Percentiles rank a stretch among this genome's conserved stretches.
These are phyloP conservation scores for Hygrophila difformis DNA, from an alignment of 257 asterid genomes.

Conservation along the genomic window DNA sequence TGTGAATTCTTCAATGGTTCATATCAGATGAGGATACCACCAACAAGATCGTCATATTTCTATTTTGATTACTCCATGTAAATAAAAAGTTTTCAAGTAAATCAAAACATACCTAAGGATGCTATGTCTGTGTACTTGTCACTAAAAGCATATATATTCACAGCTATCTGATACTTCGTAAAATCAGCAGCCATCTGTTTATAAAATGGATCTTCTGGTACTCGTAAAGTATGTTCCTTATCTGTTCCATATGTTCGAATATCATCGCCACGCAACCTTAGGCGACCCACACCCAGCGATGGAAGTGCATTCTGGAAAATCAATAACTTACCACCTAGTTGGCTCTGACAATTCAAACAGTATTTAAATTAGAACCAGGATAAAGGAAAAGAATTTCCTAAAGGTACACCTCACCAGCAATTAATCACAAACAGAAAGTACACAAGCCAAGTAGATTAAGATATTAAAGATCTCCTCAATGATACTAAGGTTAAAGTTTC, in stretches of 20 bases:
- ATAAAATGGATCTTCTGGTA: conserved; percentile 96
- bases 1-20: neutral
- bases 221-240: conserved; percentile 73
- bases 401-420: conserved; percentile 5
- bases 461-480: too few relatives aligned
- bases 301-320: conserved; percentile 91
- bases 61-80: conserved; percentile 6
- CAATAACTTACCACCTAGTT: conserved; percentile 94
- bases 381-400: conserved; percentile 13
- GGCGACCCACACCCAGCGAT: conserved; percentile 92
- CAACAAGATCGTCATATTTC: too few relatives aligned
- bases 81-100: conserved; percentile 1
- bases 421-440: neutral
- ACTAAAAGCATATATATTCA: conserved; percentile 82
- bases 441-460: neutral
- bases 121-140: conserved; percentile 91
- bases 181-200: conserved; percentile 99
- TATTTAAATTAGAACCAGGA: conserved; percentile 16
- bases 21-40: too few relatives aligned
- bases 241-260: conserved; percentile 78
- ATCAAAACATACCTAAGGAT: conserved; percentile 59
- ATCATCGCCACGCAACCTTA: conserved; percentile 91
- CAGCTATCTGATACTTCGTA: conserved; percentile 89
- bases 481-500: too few relatives aligned
- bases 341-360: conserved; percentile 53